Conservation (phyloP, 345 rosid species). For the Orychophragmus violaceus region DNA sequence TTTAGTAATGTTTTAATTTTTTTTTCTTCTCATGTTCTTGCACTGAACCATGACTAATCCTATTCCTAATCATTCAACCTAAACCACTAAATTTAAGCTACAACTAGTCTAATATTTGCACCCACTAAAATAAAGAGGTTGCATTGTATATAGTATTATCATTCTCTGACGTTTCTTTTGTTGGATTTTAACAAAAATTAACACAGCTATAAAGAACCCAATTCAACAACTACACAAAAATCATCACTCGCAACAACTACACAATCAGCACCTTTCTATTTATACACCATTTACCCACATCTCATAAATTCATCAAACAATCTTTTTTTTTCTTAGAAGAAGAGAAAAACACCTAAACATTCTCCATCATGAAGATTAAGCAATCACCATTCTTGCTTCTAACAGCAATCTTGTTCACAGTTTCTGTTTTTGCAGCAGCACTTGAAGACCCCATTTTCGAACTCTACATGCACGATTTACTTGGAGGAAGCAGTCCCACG, state of each 20-base stretch:
- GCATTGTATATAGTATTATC: too few relatives aligned
- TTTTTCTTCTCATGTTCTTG: not conserved
- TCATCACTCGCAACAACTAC: constrained; percentile 36
- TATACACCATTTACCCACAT: constrained; percentile 29
- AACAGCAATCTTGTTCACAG: constrained; percentile 31
- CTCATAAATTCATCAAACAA: constrained; percentile 27
- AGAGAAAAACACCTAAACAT: too few relatives aligned
- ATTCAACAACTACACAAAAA: constrained; percentile 47
- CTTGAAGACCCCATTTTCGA: constrained; percentile 53
- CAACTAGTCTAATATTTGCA: not conserved
- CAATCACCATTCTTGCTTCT: constrained; percentile 30
- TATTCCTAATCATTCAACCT: not conserved
- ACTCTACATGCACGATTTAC: constrained; percentile 87
- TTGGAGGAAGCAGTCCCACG: constrained; percentile 82
- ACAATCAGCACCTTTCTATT: constrained; percentile 36
- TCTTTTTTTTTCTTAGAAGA: too few relatives aligned
- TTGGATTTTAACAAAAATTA: too few relatives aligned
- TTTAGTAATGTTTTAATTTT: not conserved
- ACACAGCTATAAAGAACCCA: constrained; percentile 14
- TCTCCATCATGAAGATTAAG: constrained; percentile 60
- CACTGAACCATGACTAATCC: not conserved
- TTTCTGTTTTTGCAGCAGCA: constrained; percentile 35
- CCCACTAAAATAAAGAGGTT: too few relatives aligned
- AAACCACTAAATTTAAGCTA: not conserved
- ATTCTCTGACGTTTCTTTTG: too few relatives aligned